Conservation (phyloP, 2,329 filamentous ascomycete genomes). For the Botrytis sinoallii region DNA sequence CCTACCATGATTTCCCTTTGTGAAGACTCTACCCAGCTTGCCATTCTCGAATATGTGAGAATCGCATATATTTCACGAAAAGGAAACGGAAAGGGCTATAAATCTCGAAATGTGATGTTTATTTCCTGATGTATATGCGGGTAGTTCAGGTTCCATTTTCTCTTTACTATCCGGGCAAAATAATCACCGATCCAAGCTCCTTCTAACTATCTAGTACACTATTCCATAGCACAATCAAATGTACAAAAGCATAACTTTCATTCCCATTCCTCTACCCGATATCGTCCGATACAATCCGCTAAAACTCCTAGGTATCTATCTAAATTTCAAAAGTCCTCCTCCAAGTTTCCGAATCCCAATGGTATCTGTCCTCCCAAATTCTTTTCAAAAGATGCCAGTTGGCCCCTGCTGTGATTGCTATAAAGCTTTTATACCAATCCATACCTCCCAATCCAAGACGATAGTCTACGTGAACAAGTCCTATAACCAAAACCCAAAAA, state of each 20-base stretch:
- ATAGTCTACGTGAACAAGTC: background rate
- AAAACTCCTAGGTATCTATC: constrained; percentile 12
- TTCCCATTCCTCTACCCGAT: background rate
- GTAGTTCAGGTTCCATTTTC: background rate
- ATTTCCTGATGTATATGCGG: background rate
- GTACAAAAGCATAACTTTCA: background rate
- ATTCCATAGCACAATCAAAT: background rate
- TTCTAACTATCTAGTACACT: background rate
- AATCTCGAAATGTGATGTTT: background rate
- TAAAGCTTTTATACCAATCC: constrained; percentile 6
- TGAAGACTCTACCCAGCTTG: background rate
- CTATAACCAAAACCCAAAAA: background rate
- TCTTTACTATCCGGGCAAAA: background rate
- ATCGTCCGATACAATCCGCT: background rate
- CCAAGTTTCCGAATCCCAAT: background rate
- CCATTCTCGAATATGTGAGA: background rate
- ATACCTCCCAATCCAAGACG: background rate
- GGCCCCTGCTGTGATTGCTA: background rate
- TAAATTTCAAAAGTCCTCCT: constrained; percentile 1
- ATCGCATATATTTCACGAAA: background rate
- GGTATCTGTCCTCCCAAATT: constrained; percentile 11
- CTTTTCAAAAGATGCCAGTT: constrained; percentile 5
- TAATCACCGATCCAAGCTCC: background rate
- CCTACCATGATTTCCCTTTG: too few relatives aligned
- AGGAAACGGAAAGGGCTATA: background rate